Evolutionary conservation across 257 asterid genomes (phyloP), one percentile per base, ranked within the genome.

Genomic region (Galeopsis tetrahit): DNA sequence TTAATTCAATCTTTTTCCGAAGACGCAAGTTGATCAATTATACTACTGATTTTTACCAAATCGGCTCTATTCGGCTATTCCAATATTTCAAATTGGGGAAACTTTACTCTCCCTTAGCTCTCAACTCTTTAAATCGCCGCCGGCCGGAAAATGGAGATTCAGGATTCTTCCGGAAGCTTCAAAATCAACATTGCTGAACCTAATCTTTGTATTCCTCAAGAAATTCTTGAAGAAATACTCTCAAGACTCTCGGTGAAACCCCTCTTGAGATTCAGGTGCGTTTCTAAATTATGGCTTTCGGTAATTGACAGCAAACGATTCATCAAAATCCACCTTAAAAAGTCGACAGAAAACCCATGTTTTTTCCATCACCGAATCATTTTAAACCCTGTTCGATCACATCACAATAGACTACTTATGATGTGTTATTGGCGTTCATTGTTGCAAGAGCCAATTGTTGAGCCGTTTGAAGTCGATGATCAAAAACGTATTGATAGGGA

Each of bases 241-340:
- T 51, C 57, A 14, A 51, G 57, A 5, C 7, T 51, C 9, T 9
- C 57, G 9, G 31, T 15, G 31, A 5, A 51, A 1, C 1, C 7
- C 57, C 57, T 51, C 31, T 51, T 51, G 57, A 51, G 1, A 51
- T n/a, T 51, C 31, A 51, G 57, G 57, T 51, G 57, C 57, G 51
- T 43, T 8, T 43, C 51, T 1, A 49, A 49, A 38, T 38, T 8
- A 4, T 38, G 43, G 43, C 43, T 14, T 46, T 46, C 15, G 6
- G 11, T 46, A 46, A 46, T 46, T 5, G 52, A 11, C 15, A 46
- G 52, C 52, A 1, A 46, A 3, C 14, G 14, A 10, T 46, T 28
- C 35, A 28, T 55, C 35, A 55, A 55, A 55, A 6, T 3, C 35
- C 61, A 28, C 35, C 61, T 55, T 1, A 21, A 55, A 7, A 55